Evolutionary conservation across 2,329 filamentous ascomycete species (phyloP), one percentile per base, ranked within the genome.

Genomic region (Paraphoma chrysanthemicola): DNA sequence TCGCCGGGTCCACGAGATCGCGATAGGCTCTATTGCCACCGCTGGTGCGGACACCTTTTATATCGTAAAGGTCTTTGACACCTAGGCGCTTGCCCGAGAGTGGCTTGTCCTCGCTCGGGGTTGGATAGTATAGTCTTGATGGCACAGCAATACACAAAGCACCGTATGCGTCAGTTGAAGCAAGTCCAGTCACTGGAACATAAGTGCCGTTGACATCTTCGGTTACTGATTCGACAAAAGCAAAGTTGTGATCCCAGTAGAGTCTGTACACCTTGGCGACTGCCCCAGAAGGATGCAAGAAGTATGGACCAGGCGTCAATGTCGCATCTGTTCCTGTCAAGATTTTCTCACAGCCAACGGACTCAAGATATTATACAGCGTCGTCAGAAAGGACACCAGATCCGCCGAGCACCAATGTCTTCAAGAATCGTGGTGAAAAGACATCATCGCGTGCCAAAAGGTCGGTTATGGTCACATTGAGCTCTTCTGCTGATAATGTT

Each of bases 31-130:
- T 57, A 36, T 52, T 62, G 1, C 62, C 57, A 11, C 53, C 53
- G n/a, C 50, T 54, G 2, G 63, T 67, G 3, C 42, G 47, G 6
- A 63, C 18, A 8, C 64, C 62, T 29, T 52, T 59, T 1, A 67
- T 18, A 39, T 64, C 47, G 50, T 59, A 66, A 9, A 68, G 50
- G 31, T 67, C 64, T 31, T 68, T 69, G 9, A 67, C 52, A 7
- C 45, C 62, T 8, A 67, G 31, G 1, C 64, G 53, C 11, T 58
- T 50, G 1, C 62, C 60, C 9, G 56, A 48, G 0, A 64, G 48
- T 1, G 59, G 59, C 18, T 58, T 57, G 4, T 56, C 51, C 14
- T 49, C 16, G 8, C 39, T 50, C 11, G 46, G 46, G 14, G 44
- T 44, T 14, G 42, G 28, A 31, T 50, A 60, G 47, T 66, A 59